Conservation (phyloP, 345 rosid species). For the Balakata baccata region DNA sequence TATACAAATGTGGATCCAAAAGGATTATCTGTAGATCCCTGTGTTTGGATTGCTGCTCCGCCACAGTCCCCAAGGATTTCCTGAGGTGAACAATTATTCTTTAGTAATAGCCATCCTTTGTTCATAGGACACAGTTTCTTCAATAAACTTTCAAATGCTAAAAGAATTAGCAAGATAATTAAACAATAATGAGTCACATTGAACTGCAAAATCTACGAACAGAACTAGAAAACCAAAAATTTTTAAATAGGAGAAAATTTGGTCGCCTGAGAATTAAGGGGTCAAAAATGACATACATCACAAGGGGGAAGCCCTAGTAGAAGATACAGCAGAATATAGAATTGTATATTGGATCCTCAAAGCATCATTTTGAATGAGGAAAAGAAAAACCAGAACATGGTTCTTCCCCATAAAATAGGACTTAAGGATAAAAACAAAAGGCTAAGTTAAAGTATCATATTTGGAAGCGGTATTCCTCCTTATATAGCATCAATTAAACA, state of each 20-base stretch:
- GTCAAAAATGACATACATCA: background rate
- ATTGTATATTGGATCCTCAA: background rate
- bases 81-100: slow-evolving; percentile 31
- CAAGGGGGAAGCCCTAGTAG: background rate
- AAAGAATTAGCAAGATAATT: background rate
- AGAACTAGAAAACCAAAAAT: background rate
- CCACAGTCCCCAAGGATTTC: slow-evolving; percentile 96
- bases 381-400: background rate
- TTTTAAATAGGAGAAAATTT: background rate
- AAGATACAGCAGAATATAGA: background rate
- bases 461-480: slow-evolving; percentile 27
- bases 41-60: slow-evolving; percentile 96
- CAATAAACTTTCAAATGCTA: background rate
- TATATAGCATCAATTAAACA: slow-evolving; percentile 33
- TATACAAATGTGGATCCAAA: slow-evolving; percentile 94
- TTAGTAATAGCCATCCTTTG: background rate
- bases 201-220: background rate
- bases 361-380: background rate
- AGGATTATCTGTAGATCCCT: slow-evolving; percentile 90
- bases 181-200: background rate
- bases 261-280: background rate
- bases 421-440: too few species aligned
- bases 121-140: background rate
- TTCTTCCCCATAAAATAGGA: too few species aligned
- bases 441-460: background rate